Conservation (phyloP, 2,329 filamentous ascomycete genomes). For the Alternaria sp. region DNA sequence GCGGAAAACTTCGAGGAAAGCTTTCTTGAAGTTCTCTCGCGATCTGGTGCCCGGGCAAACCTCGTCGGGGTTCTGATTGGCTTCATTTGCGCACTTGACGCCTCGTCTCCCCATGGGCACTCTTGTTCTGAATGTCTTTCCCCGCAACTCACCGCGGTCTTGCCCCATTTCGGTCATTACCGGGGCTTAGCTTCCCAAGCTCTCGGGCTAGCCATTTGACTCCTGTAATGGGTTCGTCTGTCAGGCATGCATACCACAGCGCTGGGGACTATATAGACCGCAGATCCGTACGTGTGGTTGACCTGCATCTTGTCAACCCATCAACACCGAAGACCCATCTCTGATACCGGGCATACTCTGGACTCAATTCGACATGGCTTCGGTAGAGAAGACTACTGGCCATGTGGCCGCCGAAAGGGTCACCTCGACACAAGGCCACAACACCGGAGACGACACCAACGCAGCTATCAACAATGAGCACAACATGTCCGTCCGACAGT, state of each 20-base stretch:
- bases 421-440: slow-evolving; percentile 14
- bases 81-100: slow-evolving; percentile 1
- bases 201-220: slow-evolving; percentile 18
- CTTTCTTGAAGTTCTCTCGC: slow-evolving; percentile 18
- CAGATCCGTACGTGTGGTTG: slow-evolving; percentile 2
- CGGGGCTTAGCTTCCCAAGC: slow-evolving; percentile 14
- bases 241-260: not conserved
- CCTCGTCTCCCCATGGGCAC: slow-evolving; percentile 28
- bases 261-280: slow-evolving; percentile 15
- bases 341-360: not conserved
- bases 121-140: slow-evolving; percentile 17
- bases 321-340: not conserved
- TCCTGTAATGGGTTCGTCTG: not conserved
- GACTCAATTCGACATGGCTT: slow-evolving; percentile 10
- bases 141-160: slow-evolving; percentile 24
- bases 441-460: slow-evolving; percentile 22
- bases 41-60: not conserved
- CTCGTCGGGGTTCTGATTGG: slow-evolving; percentile 18
- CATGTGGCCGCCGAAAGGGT: slow-evolving; percentile 29
- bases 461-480: slow-evolving; percentile 50
- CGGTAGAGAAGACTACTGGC: slow-evolving; percentile 23
- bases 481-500: slow-evolving; percentile 66
- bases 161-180: slow-evolving; percentile 18
- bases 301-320: not conserved
- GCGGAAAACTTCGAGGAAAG: slow-evolving; percentile 12